phyloP scores from a whole-genome alignment of 805 yeast species.

The Yarrowia hollandica region DNA sequence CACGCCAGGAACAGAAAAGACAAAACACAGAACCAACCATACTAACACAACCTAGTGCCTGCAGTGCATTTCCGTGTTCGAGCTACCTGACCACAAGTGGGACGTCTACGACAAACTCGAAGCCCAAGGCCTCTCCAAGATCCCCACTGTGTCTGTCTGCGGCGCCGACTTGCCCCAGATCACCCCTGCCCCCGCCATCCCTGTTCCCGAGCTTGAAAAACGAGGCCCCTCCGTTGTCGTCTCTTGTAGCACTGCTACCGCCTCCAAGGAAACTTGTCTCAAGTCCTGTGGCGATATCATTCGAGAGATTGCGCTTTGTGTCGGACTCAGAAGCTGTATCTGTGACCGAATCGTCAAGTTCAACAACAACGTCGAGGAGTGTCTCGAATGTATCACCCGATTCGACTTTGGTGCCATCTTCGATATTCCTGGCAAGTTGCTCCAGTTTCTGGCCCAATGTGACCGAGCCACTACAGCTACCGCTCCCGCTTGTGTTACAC shows the following conservation, averaged over 20 bases:
- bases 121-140: not conserved
- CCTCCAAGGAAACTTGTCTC: not conserved
- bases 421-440: not conserved
- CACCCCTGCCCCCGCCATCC: slow-evolving; percentile 19
- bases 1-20: not conserved
- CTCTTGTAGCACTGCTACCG: not conserved
- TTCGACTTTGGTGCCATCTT: not conserved
- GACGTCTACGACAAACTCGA: not conserved
- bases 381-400: not conserved
- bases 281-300: not conserved
- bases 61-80: slow-evolving; percentile 19
- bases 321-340: slow-evolving; percentile 1
- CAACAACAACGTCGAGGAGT: not conserved
- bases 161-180: not conserved
- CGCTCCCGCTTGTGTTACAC: not conserved
- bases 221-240: slow-evolving; percentile 1
- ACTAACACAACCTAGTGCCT: slow-evolving; percentile 22
- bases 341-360: not conserved
- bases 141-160: not conserved
- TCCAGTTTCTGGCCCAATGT: not conserved
- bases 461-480: not conserved
- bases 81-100: not conserved
- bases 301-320: not conserved
- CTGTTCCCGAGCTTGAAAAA: not conserved
- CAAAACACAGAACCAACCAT: not conserved